Evolutionary conservation across 2,329 filamentous ascomycete species (phyloP).

Genomic region (Botryotinia globosa): DNA sequence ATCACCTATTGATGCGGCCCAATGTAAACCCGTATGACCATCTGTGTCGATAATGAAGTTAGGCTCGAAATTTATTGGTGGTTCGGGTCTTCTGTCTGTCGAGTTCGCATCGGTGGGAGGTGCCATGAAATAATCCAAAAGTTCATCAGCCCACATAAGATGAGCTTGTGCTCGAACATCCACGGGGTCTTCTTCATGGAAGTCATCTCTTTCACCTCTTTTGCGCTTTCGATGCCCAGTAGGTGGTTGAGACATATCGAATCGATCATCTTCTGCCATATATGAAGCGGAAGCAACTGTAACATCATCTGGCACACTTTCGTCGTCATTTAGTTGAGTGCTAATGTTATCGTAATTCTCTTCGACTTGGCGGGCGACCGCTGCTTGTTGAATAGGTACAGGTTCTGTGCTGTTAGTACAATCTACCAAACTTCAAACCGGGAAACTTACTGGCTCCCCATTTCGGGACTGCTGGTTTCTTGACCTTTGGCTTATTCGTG

Average conservation of each 20-base stretch:
- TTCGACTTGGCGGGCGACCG: conserved; percentile 46
- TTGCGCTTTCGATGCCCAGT: conserved; percentile 73
- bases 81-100: conserved; percentile 64
- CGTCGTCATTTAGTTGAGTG: conserved; percentile 66
- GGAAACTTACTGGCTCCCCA: conserved; percentile 47
- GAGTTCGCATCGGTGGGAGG: conserved; percentile 59
- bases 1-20: conserved; percentile 97
- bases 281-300: conserved; percentile 83
- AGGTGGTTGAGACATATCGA: conserved; percentile 65
- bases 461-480: conserved; percentile 63
- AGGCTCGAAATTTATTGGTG: conserved; percentile 81
- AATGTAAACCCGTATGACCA: conserved; percentile 89
- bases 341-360: conserved; percentile 67
- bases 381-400: conserved; percentile 34
- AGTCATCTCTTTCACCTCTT: conserved; percentile 58
- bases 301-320: conserved; percentile 72
- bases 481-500: conserved; percentile 79
- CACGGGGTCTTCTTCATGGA: conserved; percentile 52
- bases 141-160: conserved; percentile 84
- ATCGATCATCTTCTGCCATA: conserved; percentile 77
- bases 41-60: conserved; percentile 93
- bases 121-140: conserved; percentile 94
- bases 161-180: conserved; percentile 76
- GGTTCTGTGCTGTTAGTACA: conserved; percentile 38
- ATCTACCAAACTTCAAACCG: conserved; percentile 20